Base-by-base conservation (phyloP, 176 grass and related monocot genomes). In the Oropetium thomaeum region DNA sequence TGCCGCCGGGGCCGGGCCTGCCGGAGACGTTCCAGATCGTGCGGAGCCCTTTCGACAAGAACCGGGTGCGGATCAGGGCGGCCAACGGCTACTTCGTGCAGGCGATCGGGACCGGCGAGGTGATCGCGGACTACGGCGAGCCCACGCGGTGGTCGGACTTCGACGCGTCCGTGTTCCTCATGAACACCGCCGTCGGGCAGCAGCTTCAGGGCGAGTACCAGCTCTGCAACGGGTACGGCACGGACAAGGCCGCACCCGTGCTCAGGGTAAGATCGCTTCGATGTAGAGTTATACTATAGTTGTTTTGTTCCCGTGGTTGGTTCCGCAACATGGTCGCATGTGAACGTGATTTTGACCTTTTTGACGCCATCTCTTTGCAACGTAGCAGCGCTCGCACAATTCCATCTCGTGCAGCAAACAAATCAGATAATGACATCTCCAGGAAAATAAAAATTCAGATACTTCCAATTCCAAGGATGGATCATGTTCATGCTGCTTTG, bases 11-110 rank as follows among this genome's bases (percentile, higher is more conserved):
- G n/a, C 85, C 92, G 6, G 49, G 60, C 9, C 32, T 10, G 39
- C 67, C 67, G 4, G 92, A 94, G 88, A 81, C 42, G 3, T 88
- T 94, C 49, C 52, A 88, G 61, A 70, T 94, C 1, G 44, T 90
- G 25, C 75, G 82, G 16, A 65, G 82, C 37, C 79, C 25, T 0
- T 27, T 33, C n/a, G 70, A 90, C 44, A 68, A 73, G 64, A 88
- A 20, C 10, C 44, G 58, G 22, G 82, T 90, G 20, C 71, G 85
- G 32, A 83, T 94, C 14, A 94, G 37, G 81, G 88, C 92, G 5
- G 75, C 74, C 0, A 94, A 94, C 31, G 88, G 92, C 4, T 58
- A 53, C 28, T 90, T 86, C 73, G n/a, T 45, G 43, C 31, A 75
- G 74, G 74, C 74, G n/a, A 64, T 76, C 5, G 74, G 20, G 0